phyloP scores from a whole-genome alignment of 495 filamentous ascomycete genomes.

The Rhypophila decipiens region DNA sequence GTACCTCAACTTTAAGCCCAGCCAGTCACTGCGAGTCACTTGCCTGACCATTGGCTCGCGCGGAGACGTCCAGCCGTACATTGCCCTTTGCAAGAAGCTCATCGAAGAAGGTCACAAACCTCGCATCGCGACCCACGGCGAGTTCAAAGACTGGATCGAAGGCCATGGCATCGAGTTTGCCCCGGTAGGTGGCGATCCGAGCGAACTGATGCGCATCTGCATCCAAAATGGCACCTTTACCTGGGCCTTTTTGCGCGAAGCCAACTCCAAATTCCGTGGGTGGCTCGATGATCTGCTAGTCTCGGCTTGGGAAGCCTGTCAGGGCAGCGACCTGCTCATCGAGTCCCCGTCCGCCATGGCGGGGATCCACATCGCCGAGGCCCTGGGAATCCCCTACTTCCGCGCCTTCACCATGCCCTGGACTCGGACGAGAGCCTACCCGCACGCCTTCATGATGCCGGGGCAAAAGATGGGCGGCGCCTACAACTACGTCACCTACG shows the following conservation, averaged over 20 bases:
- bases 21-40: constrained; percentile 74
- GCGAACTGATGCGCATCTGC: constrained; percentile 90
- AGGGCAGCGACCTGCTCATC: constrained; percentile 84
- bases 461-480: constrained; percentile 88
- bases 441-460: constrained; percentile 94
- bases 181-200: constrained; percentile 83
- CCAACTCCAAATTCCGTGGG: constrained; percentile 79
- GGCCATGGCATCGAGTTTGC: constrained; percentile 89
- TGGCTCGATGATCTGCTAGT: constrained; percentile 87
- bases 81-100: constrained; percentile 88
- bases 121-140: constrained; percentile 84
- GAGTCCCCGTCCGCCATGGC: constrained; percentile 97
- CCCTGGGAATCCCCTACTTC: constrained; percentile 90
- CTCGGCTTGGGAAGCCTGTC: constrained; percentile 80
- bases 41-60: constrained; percentile 94
- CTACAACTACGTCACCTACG: constrained; percentile 93
- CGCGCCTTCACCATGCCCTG: constrained; percentile 98
- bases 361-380: constrained; percentile 98
- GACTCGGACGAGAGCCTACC: constrained; percentile 92
- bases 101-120: constrained; percentile 80
- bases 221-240: constrained; percentile 98
- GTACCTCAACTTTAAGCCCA: constrained; percentile 90
- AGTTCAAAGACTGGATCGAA: constrained; percentile 85
- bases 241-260: constrained; percentile 80
- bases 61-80: constrained; percentile 96